Evolutionary conservation across 2,329 filamentous ascomycete genomes (phyloP).

Genomic region (Arthrinium puccinioides): DNA sequence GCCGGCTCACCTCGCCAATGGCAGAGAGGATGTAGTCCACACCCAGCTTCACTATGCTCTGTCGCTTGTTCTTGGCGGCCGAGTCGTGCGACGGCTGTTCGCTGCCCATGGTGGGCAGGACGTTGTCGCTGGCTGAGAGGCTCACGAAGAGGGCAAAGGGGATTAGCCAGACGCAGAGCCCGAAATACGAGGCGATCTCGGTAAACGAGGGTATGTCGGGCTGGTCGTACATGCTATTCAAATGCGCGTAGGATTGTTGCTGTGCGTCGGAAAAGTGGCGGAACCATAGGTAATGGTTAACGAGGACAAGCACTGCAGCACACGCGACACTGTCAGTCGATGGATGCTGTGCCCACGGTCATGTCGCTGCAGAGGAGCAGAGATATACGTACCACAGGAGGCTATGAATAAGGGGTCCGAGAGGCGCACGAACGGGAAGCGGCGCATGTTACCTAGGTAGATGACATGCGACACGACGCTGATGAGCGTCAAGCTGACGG

Average conservation of each 20-base stretch:
- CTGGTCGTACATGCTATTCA: constrained; percentile 55
- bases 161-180: constrained; percentile 92
- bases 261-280: constrained; percentile 72
- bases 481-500: constrained; percentile 64
- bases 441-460: constrained; percentile 79
- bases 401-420: constrained; percentile 79
- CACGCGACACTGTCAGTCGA: constrained; percentile 16
- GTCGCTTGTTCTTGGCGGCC: constrained; percentile 43
- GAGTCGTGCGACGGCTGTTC: constrained; percentile 47
- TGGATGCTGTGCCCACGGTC: neutral
- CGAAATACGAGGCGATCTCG: constrained; percentile 93
- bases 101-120: constrained; percentile 84
- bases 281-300: constrained; percentile 97
- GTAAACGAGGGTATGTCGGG: constrained; percentile 72
- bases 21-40: constrained; percentile 50
- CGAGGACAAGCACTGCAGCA: constrained; percentile 72
- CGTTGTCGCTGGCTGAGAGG: constrained; percentile 88
- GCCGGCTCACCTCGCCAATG: constrained; percentile 37
- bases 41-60: constrained; percentile 60
- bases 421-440: constrained; percentile 72
- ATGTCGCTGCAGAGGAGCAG: neutral
- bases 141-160: constrained; percentile 94
- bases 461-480: constrained; percentile 75
- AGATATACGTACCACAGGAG: constrained; percentile 60
- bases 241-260: constrained; percentile 47